A percentile compares a stretch with the other conserved stretches of the same genome.
Conservation (phyloP, 768 basidiomycete genomes). For the Boletus fagicola region DNA sequence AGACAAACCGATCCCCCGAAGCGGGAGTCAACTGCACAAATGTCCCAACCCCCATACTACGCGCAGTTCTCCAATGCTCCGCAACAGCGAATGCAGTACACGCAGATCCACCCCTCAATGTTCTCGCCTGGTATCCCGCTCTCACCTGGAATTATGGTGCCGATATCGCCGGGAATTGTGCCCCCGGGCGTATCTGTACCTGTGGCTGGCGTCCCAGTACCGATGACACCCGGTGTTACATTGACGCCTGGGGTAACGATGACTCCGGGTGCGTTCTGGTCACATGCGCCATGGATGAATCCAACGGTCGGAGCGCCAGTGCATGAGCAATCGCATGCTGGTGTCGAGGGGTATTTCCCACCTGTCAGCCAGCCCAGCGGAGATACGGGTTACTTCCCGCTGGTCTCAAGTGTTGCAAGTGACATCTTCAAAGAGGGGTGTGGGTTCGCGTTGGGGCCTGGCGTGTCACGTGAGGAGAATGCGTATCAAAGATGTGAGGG, state of each 20-base stretch:
- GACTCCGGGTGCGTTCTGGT: constrained; percentile 74
- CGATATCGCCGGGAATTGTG: constrained; percentile 27
- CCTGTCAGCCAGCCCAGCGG: constrained; percentile 30
- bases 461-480: neutral
- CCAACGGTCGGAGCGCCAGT: constrained; percentile 64
- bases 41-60: constrained; percentile 13
- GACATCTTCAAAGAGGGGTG: constrained; percentile 37
- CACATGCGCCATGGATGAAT: constrained; percentile 55
- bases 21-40: constrained; percentile 8
- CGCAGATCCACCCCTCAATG: constrained; percentile 24
- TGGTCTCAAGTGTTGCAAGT: constrained; percentile 34
- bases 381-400: constrained; percentile 43
- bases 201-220: constrained; percentile 21
- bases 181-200: constrained; percentile 18
- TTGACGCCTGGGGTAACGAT: constrained; percentile 64
- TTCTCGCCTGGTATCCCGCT: constrained; percentile 34
- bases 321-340: constrained; percentile 23
- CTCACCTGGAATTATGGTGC: constrained; percentile 32
- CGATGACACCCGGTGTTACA: constrained; percentile 31
- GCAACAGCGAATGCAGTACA: constrained; percentile 24
- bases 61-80: constrained; percentile 11
- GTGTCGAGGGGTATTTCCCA: constrained; percentile 42
- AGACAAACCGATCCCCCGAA: constrained; percentile 1
- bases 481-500: constrained; percentile 1
- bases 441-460: constrained; percentile 2